Base-by-base conservation (phyloP, 345 rosid species). In the Boechera stricta region DNA sequence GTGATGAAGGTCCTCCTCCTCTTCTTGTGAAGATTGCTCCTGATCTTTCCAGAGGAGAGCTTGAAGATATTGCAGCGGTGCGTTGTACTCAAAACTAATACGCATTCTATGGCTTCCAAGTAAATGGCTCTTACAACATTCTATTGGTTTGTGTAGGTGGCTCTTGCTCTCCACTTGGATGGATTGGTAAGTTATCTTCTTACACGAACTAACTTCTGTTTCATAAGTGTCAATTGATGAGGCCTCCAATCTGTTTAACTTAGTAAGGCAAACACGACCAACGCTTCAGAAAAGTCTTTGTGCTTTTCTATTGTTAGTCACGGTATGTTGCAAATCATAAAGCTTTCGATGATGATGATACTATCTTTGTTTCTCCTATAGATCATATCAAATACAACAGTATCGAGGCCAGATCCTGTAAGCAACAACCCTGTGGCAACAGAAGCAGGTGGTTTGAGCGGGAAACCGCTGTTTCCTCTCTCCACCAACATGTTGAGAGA, bases 1-100 rank as follows among this genome's bases (percentile, higher is more conserved):
- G 93, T 61, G 99, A 92, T 82, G 99, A 91, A 45, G 98, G 98
- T 39, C 98, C 98, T 33, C 99, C 98, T 80, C 99, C 98, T 58
- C 79, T 95, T 80, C 91, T 95, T 67, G 97, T 95, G 39, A 95
- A 95, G 82, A 92, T 95, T 77, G 98, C 98, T 76, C 99, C 99
- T 53, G 98, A 95, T 85, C 81, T 95, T 74, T 89, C 98, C 1
- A 86, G 81, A 77, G 99, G 90, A 84, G 99, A 95, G 85, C 97
- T 92, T 51, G 96, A 92, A 80, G 99, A 95, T 81, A 95, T 95
- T 84, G 99, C 99, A 72, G 97, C 96, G 42, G 99, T 95, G 59
- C 53, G 88, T 71, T 56, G 26, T 66, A 57, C 58, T 60, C 5
- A 36, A 67, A 54, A 24, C 41, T 1, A 42, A 33, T 26, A 42